Base-by-base conservation (phyloP, 2,329 filamentous ascomycete genomes). In the Cucurbitaria berberidis region DNA sequence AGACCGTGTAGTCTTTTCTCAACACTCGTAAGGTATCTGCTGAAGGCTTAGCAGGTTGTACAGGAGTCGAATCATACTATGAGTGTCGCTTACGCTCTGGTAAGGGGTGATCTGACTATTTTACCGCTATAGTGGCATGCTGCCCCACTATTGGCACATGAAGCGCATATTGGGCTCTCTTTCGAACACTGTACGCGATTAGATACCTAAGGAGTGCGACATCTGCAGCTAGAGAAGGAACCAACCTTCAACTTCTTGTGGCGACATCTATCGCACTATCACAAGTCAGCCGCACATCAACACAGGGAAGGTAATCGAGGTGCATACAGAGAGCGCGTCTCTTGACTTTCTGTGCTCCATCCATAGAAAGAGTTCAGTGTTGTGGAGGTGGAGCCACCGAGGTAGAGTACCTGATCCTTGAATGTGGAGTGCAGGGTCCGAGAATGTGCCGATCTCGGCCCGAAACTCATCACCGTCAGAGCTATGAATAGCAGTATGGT, bases 91-190 rank as follows among this genome's bases (percentile, higher is more conserved):
- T 42, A 61, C 58, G 52, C 63, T 57, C 64, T 53, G 21, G 64
- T 67, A n/a, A 67, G 45, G 2, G 63, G 64, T 32, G 64, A 67
- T 45, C 64, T 63, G 19, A 57, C 36, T 15, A 65, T 57, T 35
- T 65, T 66, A 13, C 64, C 64, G 32, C 61, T 66, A 36, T 67
- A 67, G 30, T 67, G 64, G 10, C 63, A 67, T 36, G 57, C 46
- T 6, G 59, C 51, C 4, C 57, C 52, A 18, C 58, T 67, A 16
- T 60, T 45, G 18, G 55, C 59, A 49, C 64, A 67, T n/a, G 55
- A 54, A 30, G 44, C 57, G 43, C 64, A 67, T 29, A 54, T 47
- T 27, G 64, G 64, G 34, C 56, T 51, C 27, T 67, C 61, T 40
- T 67, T 67, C 21, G 64, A 67, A n/a, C 64, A 67, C 57, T 67